Base-by-base conservation (phyloP, 805 yeast genomes). In the Nematodospora valgi region DNA sequence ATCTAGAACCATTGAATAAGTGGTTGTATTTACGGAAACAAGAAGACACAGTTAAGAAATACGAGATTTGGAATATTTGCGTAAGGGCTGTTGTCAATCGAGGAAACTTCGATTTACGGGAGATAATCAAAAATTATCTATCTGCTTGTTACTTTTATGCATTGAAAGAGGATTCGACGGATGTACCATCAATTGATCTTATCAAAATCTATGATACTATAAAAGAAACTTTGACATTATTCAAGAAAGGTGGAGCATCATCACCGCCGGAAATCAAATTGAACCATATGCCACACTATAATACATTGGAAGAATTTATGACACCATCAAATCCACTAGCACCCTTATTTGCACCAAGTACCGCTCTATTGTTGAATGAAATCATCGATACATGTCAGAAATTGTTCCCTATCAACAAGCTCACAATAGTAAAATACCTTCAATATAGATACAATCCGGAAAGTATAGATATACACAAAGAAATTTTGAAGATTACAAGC, bases 381-480 rank as follows among this genome's bases (percentile, higher is more conserved):
- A 45, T 47, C 12, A 40, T 62, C 4, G 45, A 49, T 5, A 54
- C 59, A 1, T 64, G 70, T 41, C 55, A 56, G 25, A 49, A 47
- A 27, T 47, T 67, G 15, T 63, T 54, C 33, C 59, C 68, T 1
- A 51, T 59, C 25, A 62, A 57, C 31, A 59, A 57, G 23, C 47
- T 62, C n/a, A 56, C 67, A 1, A 47, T 66, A n/a, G 34, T 34
- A 4, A 50, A 54, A 19, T 66, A 46, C 36, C 44, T 66, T 27
- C 30, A 42, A 10, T 46, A 58, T 26, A 58, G 56, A 36, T 48
- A 50, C 7, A 41, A 50, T 5, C 8, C 32, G 1, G 10, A 34
- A 1, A 35, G 22, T 18, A 39, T 34, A 20, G 47, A 20, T 27
- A 42, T 44, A n/a, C 52, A 53, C 29, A 48, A 49, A 33, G 70